These are phyloP conservation scores for Cutaneotrichosporon dermatis DNA, from an alignment of 1,284 basidiomycete genomes.

Conservation along the genomic window DNA sequence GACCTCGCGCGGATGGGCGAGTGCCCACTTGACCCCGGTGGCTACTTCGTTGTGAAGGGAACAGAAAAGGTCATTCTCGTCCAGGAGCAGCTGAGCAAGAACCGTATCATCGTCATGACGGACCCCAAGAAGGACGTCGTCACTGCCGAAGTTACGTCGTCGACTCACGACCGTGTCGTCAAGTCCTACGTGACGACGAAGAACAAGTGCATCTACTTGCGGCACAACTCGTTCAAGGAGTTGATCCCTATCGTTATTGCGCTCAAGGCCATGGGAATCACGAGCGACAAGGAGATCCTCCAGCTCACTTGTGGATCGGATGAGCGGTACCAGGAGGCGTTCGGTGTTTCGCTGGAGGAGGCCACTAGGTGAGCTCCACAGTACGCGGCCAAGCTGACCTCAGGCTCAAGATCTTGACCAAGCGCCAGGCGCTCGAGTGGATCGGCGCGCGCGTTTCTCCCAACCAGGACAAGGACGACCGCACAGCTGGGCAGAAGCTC, in stretches of 20 bases:
- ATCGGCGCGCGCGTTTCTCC: conserved; percentile 85
- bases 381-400: background rate
- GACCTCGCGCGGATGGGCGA: conserved; percentile 90
- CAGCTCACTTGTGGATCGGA: conserved; percentile 89
- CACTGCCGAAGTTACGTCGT: conserved; percentile 96
- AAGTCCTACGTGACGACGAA: conserved; percentile 98
- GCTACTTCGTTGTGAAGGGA: conserved; percentile 98
- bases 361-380: conserved; percentile 60
- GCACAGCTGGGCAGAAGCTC: conserved; percentile 57
- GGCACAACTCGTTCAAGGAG: conserved; percentile 98
- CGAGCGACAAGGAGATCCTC: conserved; percentile 97
- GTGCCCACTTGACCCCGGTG: conserved; percentile 96
- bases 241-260: conserved; percentile 95
- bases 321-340: conserved; percentile 81
- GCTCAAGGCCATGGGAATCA: conserved; percentile 92
- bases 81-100: conserved; percentile 98
- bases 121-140: conserved; percentile 87
- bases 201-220: conserved; percentile 86
- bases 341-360: conserved; percentile 91
- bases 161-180: conserved; percentile 96
- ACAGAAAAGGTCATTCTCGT: conserved; percentile 99
- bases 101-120: conserved; percentile 96
- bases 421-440: conserved; percentile 91
- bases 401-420: conserved; percentile 78
- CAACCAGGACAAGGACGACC: conserved; percentile 59